phyloP scores from a whole-genome alignment of 1,284 basidiomycete species.

The Apiotrichum sp. region DNA sequence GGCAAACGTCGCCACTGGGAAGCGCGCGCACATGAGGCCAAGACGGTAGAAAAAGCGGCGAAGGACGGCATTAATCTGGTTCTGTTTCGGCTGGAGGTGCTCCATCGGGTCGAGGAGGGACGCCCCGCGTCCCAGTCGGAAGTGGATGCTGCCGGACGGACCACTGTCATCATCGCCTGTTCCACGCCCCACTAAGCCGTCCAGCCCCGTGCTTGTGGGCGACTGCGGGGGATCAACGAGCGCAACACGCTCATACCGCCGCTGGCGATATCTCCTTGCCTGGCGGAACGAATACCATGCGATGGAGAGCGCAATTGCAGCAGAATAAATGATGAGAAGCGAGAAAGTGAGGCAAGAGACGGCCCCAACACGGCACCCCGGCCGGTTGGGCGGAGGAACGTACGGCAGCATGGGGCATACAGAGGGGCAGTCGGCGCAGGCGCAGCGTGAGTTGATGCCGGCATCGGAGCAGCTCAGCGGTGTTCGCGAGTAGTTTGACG shows the following conservation, averaged over 20 bases:
- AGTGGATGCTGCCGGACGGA: conserved; percentile 57
- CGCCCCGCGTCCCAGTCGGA: conserved; percentile 73
- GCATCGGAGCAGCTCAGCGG: conserved; percentile 70
- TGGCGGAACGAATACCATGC: conserved; percentile 39
- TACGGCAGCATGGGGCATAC: conserved; percentile 74
- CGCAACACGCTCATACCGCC: conserved; percentile 67
- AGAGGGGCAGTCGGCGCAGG: conserved; percentile 87
- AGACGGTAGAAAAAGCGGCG: conserved; percentile 76
- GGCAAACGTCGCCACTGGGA: conserved; percentile 71
- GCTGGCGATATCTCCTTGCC: conserved; percentile 41
- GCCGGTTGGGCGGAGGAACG: conserved; percentile 55
- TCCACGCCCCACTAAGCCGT: conserved; percentile 33
- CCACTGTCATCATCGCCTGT: conserved; percentile 41
- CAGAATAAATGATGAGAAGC: conserved; percentile 66
- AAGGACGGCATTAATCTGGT: conserved; percentile 74
- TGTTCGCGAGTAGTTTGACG: conserved; percentile 52
- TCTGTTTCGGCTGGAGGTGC: conserved; percentile 82
- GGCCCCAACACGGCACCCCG: conserved; percentile 64
- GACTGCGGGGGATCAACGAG: conserved; percentile 63
- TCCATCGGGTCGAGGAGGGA: conserved; percentile 78
- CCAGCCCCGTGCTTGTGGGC: conserved; percentile 24
- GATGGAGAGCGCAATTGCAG: conserved; percentile 65
- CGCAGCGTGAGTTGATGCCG: conserved; percentile 73
- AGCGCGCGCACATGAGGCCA: conserved; percentile 67
- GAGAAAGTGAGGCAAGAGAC: conserved; percentile 81